phyloP scores from a whole-genome alignment of 805 yeast species.

The Schwanniomyces sp. region DNA sequence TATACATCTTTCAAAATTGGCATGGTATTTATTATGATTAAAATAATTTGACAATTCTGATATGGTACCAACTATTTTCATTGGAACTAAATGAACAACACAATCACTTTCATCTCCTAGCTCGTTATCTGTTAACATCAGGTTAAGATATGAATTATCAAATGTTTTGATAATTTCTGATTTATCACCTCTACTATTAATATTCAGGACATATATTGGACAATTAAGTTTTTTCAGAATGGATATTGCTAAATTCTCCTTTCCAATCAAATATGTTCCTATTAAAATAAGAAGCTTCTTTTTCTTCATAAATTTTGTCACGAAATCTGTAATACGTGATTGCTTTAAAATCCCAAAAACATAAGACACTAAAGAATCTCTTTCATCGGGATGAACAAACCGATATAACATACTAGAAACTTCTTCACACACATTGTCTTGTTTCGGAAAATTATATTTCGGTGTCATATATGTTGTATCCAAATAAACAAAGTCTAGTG shows the following conservation, averaged over 20 bases:
- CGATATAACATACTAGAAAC: constrained; percentile 54
- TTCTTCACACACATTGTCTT: constrained; percentile 60
- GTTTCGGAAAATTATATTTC: constrained; percentile 73
- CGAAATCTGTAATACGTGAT: constrained; percentile 40
- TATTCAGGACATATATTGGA: constrained; percentile 54
- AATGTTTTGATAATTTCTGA: constrained; percentile 43
- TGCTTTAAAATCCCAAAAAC: constrained; percentile 38
- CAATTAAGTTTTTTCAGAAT: constrained; percentile 52
- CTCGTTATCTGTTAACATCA: constrained; percentile 26
- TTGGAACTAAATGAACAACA: constrained; percentile 67
- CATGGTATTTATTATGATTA: constrained; percentile 42
- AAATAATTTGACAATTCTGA: constrained; percentile 50
- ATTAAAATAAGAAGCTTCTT: constrained; percentile 58
- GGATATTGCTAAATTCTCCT: constrained; percentile 77
- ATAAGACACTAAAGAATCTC: constrained; percentile 18
- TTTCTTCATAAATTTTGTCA: constrained; percentile 17
- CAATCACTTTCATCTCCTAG: constrained; percentile 47
- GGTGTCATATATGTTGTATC: constrained; percentile 92
- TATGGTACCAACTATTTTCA: constrained; percentile 53
- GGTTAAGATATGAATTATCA: constrained; percentile 41
- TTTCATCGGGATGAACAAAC: constrained; percentile 30
- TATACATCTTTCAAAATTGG: constrained; percentile 57
- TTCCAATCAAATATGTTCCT: constrained; percentile 92
- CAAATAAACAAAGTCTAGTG: constrained; percentile 64
- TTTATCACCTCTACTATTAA: constrained; percentile 45